Evolutionary conservation across 208 protist genomes (phyloP), one percentile per base, ranked within the genome.

Genomic region (Leishmania braziliensis): DNA sequence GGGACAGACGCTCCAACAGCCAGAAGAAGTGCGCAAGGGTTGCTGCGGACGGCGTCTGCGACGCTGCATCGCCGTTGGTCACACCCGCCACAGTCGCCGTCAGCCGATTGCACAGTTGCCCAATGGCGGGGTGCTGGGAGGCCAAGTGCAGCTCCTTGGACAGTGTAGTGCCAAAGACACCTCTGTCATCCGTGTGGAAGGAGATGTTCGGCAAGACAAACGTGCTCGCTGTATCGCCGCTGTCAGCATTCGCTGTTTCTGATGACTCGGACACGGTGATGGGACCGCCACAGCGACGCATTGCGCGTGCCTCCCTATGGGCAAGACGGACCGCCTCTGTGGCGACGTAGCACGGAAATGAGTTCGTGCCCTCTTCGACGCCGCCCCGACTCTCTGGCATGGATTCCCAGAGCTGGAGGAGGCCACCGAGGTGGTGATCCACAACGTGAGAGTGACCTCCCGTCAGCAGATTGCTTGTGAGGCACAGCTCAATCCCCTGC

Each of bases 141-240:
- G 90, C 78, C 12, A 95, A 78, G 66, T 71, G 51, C 18, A 95
- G 81, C 79, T 98, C 93, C 18, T 89, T 39, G 33, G 90, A 89
- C 6, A 95, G 56, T 18, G 89, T 90, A 2, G 90, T 96, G 43
- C 80, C 84, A 78, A 98, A 97, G 4, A 97, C 91, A 36, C 95
- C 95, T 48, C 93, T 90, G 74, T 98, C 95, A 65, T 98, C 95
- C 9, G 92, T 96, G 83, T 95, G 86, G 58, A 95, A 90, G 16
- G 91, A 90, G 4, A 97, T 70, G 74, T 92, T 95, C 10, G 92
- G 89, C 23, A 93, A 66, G 18, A 76, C 75, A 39, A 53, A 85
- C 14, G 4, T 39, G 16, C 14, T 12, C 9, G 51, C 68, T 48
- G 48, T 26, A 51, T 66, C 75, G 29, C 26, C n/a, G 75, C 33